These are phyloP conservation scores for Metarhizium anisopliae DNA, from an alignment of 2,329 filamentous ascomycete species.

Conservation along the genomic window DNA sequence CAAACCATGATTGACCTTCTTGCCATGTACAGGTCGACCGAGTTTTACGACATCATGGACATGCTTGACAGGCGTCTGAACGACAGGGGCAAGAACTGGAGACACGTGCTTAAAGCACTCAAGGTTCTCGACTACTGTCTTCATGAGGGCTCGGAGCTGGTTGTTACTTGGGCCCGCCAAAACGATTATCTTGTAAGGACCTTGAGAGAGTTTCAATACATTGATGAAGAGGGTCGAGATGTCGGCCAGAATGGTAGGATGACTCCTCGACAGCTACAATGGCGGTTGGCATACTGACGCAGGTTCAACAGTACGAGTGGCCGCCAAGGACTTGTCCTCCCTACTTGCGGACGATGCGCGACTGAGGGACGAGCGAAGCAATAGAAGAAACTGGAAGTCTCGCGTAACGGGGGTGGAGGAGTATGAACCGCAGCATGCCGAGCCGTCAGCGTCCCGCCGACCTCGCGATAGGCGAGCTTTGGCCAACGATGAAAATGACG, in stretches of 20 bases:
- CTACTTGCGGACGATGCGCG: constrained; percentile 91
- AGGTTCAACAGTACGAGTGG: constrained; percentile 64
- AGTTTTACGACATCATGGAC: constrained; percentile 99
- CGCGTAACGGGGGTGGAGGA: constrained; percentile 91
- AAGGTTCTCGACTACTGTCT: constrained; percentile 98
- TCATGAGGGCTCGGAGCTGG: constrained; percentile 91
- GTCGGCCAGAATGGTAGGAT: constrained; percentile 88
- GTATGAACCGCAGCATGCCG: constrained; percentile 42
- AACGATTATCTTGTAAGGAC: constrained; percentile 99
- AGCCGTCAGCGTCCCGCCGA: constrained; percentile 32
- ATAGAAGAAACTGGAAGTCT: constrained; percentile 93
- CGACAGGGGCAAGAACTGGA: constrained; percentile 99
- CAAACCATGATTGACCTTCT: not conserved
- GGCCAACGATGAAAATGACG: constrained; percentile 69
- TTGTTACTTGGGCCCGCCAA: constrained; percentile 96
- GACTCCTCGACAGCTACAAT: not conserved
- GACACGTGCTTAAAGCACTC: constrained; percentile 92
- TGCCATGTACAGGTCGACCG: constrained; percentile 58
- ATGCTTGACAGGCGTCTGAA: constrained; percentile 98
- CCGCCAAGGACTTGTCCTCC: constrained; percentile 89
- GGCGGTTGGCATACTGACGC: constrained; percentile 8
- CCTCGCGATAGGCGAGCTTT: constrained; percentile 38
- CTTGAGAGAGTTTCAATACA: constrained; percentile 89
- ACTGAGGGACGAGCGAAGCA: constrained; percentile 78
- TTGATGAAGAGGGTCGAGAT: constrained; percentile 90